Conservation (phyloP, 106 monocot species). For the Posidonia australis region DNA sequence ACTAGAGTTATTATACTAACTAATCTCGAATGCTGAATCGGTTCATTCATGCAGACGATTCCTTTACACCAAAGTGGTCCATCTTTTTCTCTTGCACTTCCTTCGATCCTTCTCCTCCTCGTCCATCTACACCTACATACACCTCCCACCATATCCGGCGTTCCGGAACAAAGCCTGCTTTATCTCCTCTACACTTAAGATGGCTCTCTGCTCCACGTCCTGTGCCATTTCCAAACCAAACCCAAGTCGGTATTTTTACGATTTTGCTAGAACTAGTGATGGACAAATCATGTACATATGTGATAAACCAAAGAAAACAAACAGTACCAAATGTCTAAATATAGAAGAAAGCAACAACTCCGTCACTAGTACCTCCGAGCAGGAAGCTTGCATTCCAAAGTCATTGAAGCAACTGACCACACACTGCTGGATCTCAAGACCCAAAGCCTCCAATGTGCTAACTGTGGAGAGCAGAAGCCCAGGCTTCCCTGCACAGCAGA, state of each 20-base stretch:
- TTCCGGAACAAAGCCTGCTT: conserved; percentile 88
- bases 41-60: background rate
- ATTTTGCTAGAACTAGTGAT: background rate
- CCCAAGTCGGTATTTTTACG: background rate
- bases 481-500: conserved; percentile 70
- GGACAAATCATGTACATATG: background rate
- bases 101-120: too few species aligned
- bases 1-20: background rate
- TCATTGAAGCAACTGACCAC: conserved; percentile 97
- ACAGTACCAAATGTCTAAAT: background rate
- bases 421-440: conserved; percentile 86
- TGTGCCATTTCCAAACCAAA: conserved; percentile 4
- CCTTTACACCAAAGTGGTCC: too few species aligned
- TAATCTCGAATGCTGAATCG: background rate
- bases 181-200: conserved; percentile 60
- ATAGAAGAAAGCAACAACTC: background rate
- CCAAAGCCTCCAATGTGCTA: conserved; percentile 67
- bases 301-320: background rate
- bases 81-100: too few species aligned
- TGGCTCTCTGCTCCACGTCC: conserved; percentile 47
- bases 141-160: conserved; percentile 84
- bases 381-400: conserved; percentile 94
- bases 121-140: conserved; percentile 29
- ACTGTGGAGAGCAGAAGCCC: conserved; percentile 80
- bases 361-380: conserved; percentile 50